Evolutionary conservation across 768 basidiomycete genomes (phyloP).

Genomic region (Clitopilus passeckerianus): DNA sequence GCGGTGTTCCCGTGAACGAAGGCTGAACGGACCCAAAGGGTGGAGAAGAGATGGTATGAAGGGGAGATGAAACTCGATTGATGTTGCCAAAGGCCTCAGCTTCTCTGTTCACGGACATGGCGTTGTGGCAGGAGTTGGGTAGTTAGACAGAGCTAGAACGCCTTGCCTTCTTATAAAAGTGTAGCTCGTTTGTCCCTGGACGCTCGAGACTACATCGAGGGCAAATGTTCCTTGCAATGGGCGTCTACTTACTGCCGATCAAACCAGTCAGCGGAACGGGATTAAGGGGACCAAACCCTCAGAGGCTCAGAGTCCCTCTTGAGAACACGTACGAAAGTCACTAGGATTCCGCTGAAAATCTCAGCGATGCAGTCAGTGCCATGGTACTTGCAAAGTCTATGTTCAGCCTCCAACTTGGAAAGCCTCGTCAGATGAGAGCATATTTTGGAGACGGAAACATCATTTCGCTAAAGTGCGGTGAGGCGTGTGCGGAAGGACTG

Average conservation of each 20-base stretch:
- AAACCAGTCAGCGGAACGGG: background rate
- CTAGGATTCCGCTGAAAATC: background rate
- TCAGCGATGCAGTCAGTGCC: background rate
- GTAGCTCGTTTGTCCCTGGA: background rate
- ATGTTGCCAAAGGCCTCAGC: background rate
- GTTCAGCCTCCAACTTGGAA: no score
- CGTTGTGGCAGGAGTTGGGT: background rate
- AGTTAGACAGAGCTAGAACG: background rate
- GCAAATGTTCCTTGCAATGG: background rate
- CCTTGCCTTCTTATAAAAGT: background rate
- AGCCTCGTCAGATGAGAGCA: no score
- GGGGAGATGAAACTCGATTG: background rate
- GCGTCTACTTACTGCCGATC: background rate
- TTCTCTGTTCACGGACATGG: background rate
- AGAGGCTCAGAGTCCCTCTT: background rate
- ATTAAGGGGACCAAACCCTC: background rate
- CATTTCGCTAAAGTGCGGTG: no score
- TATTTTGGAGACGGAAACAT: no score
- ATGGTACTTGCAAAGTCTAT: no score
- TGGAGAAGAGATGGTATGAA: background rate
- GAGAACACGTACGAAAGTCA: background rate
- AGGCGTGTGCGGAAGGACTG: no score
- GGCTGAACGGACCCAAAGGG: background rate
- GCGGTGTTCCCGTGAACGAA: background rate
- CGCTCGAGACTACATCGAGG: background rate